Evolutionary conservation across 345 rosid species (phyloP), one percentile per base, ranked within the genome.

Genomic region (Trapa bicornis): DNA sequence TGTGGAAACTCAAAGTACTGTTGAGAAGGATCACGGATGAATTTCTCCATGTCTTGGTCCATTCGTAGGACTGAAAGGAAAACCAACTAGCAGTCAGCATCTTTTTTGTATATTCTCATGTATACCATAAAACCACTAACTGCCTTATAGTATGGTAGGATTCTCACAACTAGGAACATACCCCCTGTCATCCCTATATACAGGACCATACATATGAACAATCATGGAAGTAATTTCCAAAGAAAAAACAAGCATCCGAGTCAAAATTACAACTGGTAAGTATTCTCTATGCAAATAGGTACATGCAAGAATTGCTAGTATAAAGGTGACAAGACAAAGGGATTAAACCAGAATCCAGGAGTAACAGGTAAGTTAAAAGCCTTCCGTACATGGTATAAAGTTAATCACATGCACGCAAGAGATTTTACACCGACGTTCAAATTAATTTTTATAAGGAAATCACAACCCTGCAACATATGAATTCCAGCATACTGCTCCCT

Each of bases 41-140:
- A 88, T 78, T 83, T 88, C 70, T 86, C 88, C 70, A 88, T 71
- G 64, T 86, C 96, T 80, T 84, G 96, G 76, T 88, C 96, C 86
- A 88, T 84, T 53, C 96, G 80, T 67, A 88, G 73, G 78, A 88
- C 96, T 88, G 77, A 76, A 69, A 15, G 67, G 64, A 47, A 75
- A 48, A 60, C 12, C 74, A 42, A 5, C 54, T 22, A 22, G 22
- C 32, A 43, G n/a, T 52, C 61, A 52, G 13, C 60, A 54, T 5
- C 60, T n/a, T 3, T 45, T 45, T 45, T 11, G 11, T 5, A 45
- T 45, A 45, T 3, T 45, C 48, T 45, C 5, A 3, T 45, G 48
- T 11, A 45, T 45, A 45, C 11, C 16, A 11, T 14, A 47, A 22
- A 32, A 50, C 6, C 56, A 50, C 22, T 17, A 16, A 16, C 56